Conservation (phyloP, 2,329 filamentous ascomycete genomes). For the Penicillium sp. region DNA sequence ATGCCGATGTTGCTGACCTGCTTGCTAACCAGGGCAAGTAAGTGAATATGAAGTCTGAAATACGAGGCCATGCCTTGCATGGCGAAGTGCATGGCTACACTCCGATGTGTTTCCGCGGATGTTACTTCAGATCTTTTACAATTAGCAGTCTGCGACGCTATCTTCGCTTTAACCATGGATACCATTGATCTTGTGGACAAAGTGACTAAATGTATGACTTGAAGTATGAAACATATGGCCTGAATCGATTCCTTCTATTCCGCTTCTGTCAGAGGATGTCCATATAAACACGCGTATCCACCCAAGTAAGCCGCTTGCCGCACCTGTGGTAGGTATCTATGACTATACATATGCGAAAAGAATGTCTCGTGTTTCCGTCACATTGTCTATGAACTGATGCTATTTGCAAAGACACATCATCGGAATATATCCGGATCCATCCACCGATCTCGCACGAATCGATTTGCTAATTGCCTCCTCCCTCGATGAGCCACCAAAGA, state of each 20-base stretch:
- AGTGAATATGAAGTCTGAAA: neutral
- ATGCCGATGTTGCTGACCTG: slow-evolving; percentile 60
- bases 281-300: neutral
- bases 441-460: slow-evolving; percentile 30
- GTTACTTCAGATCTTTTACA: neutral
- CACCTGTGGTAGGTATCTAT: neutral
- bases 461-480: slow-evolving; percentile 24
- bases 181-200: neutral
- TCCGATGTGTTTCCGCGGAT: neutral
- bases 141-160: neutral
- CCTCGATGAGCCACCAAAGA: slow-evolving; percentile 22
- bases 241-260: neutral
- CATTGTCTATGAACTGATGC: slow-evolving; percentile 10
- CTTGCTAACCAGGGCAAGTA: slow-evolving; percentile 46
- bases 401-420: slow-evolving; percentile 26
- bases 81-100: neutral
- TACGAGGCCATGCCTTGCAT: neutral
- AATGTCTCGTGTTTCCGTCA: neutral
- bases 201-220: slow-evolving; percentile 1
- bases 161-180: neutral
- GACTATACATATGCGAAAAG: neutral
- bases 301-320: neutral
- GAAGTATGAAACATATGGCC: neutral
- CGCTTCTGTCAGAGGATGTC: neutral
- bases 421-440: slow-evolving; percentile 37